Conservation (phyloP, 345 rosid species). For the Eucalyptus pauciflora region DNA sequence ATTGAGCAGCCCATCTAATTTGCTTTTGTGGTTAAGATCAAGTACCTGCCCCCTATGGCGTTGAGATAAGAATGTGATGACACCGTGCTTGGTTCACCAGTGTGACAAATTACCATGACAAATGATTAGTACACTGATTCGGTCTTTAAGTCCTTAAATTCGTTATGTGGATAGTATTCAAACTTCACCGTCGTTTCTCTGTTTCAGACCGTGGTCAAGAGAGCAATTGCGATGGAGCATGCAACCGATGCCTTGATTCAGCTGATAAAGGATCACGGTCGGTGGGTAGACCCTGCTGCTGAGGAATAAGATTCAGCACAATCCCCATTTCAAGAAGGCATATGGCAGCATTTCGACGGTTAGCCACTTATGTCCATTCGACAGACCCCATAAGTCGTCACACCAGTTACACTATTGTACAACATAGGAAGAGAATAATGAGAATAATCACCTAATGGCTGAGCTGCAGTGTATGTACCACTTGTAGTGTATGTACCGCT, state of each 20-base stretch:
- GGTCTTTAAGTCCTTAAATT: not conserved
- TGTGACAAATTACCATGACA: not conserved
- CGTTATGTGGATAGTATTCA: not conserved
- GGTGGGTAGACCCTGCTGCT: slow-evolving; percentile 71
- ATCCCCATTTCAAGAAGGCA: not conserved
- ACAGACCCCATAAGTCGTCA: not conserved
- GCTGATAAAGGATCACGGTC: slow-evolving; percentile 91
- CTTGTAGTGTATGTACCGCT: not conserved
- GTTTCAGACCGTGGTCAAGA: slow-evolving; percentile 86
- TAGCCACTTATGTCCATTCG: not conserved
- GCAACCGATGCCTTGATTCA: slow-evolving; percentile 88
- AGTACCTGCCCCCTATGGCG: not conserved
- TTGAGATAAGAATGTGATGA: not conserved
- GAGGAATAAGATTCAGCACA: slow-evolving; percentile 28
- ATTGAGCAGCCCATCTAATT: not conserved
- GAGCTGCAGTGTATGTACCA: not conserved
- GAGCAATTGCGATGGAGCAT: slow-evolving; percentile 77
- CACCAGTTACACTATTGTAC: not conserved
- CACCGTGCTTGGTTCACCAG: not conserved
- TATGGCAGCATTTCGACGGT: not conserved
- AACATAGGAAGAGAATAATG: not conserved
- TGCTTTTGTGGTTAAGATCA: not conserved
- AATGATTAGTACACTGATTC: not conserved
- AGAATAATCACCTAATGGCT: not conserved
- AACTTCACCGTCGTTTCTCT: not conserved